Evolutionary conservation across 768 basidiomycete genomes (phyloP), one percentile per base, ranked within the genome.

Genomic region (Termitomyces sp.): DNA sequence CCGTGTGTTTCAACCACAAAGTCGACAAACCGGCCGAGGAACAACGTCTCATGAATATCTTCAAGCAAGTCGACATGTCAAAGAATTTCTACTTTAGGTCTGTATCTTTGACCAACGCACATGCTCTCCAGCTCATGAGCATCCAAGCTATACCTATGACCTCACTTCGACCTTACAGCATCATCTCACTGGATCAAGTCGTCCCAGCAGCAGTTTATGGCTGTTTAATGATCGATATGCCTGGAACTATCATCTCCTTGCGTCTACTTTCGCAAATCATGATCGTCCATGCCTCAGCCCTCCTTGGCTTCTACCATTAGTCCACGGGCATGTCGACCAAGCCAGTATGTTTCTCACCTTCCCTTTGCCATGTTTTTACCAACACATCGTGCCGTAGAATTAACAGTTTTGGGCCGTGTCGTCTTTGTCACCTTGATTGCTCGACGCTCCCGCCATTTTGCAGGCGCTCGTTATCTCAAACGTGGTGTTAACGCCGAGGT

Each of bases 1-100:
- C 91, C 3, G 78, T 98, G 30, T 82, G 83, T 18, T 82, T 82
- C 66, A 89, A 84, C 60, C 92, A 89, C 74, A 94, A 89, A 74
- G 73, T 93, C 20, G 96, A 97, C 48, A 89, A 90, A 64, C 88
- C 89, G 0, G 79, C 90, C 0, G 94, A 97, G 67, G 95, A 98
- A 68, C 89, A 91, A 67, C 85, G 93, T 9, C 79, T 95, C 36
- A 85, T 95, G 77, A 88, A 86, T 60, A 84, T 91, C 9, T 99
- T 98, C 78, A 95, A 94, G 69, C 93, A 95, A 71, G 95, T 98
- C 1, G 96, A 99, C 68, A 85, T 98, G 82, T 88, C 90, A n/a
- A 98, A 98, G 75, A 98, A 98, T 75, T 98, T 98, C 71, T 99
- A 98, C 75, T 98, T 98, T 74, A 95, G 92, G 93, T 93, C 63